These are phyloP conservation scores for Kurtzmaniella quercitrusa DNA, from an alignment of 1,139 yeast genomes.

Conservation along the genomic window DNA sequence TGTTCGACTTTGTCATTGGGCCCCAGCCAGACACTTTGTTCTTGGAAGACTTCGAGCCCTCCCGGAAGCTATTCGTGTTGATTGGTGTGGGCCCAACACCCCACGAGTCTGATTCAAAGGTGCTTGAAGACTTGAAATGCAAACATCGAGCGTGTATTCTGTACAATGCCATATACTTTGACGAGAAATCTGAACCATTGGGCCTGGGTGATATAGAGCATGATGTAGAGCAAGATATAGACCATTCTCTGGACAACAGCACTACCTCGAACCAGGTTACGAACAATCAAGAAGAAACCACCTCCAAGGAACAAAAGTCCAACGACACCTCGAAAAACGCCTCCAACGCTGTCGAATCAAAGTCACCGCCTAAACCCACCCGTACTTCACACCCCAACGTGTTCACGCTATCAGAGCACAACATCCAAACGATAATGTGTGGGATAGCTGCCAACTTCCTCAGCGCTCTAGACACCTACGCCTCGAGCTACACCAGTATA, in stretches of 20 bases:
- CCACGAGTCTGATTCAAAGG: constrained; percentile 11
- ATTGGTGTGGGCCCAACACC: constrained; percentile 49
- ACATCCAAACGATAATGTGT: constrained; percentile 56
- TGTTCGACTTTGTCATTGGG: constrained; percentile 51
- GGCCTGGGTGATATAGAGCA: no score
- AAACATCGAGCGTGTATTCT: not conserved
- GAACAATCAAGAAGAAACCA: no score
- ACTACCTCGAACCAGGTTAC: no score
- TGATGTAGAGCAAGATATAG: no score
- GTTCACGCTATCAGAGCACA: constrained; percentile 1
- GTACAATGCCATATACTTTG: not conserved
- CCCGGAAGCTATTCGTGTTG: constrained; percentile 65
- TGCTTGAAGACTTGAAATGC: constrained; percentile 33
- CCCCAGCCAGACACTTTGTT: constrained; percentile 58
- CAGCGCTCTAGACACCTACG: constrained; percentile 59
- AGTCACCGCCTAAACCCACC: no score
- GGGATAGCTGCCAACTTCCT: constrained; percentile 66
- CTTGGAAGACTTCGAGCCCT: constrained; percentile 86
- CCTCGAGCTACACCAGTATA: constrained; percentile 65
- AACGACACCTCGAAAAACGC: no score
- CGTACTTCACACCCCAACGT: not conserved
- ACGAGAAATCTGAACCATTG: not conserved
- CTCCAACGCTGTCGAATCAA: no score
- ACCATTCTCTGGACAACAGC: no score
- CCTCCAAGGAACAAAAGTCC: no score